These are phyloP conservation scores for Backusella tuberculispora DNA, from an alignment of 192 early-diverging fungal species.

Conservation along the genomic window DNA sequence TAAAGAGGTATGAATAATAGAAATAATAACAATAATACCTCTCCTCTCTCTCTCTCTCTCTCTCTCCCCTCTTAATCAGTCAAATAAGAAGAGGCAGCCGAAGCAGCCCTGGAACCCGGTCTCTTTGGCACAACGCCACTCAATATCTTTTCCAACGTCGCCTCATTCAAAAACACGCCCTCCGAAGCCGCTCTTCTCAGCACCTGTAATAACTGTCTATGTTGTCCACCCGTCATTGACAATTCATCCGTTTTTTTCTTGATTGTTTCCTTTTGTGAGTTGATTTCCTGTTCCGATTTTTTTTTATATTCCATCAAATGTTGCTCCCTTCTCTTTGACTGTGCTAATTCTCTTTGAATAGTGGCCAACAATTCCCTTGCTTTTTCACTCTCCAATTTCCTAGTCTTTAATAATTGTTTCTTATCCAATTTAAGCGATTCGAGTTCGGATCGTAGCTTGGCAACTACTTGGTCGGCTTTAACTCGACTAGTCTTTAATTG, in stretches of 20 bases:
- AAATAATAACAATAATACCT: no score
- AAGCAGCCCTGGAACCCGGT: background rate
- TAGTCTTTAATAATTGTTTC: conserved; percentile 64
- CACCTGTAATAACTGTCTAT: background rate
- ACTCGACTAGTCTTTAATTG: conserved; percentile 42
- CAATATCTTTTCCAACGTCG: conserved; percentile 17
- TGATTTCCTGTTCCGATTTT: conserved; percentile 48
- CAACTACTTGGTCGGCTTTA: conserved; percentile 58
- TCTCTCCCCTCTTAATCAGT: background rate
- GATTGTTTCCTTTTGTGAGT: conserved; percentile 53
- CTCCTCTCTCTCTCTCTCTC: no score
- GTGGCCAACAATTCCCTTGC: conserved; percentile 54
- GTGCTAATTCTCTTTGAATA: conserved; percentile 55
- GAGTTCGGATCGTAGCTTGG: conserved; percentile 61
- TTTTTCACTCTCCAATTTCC: conserved; percentile 61
- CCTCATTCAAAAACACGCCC: conserved; percentile 26
- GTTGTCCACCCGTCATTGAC: background rate
- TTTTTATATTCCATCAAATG: conserved; percentile 46
- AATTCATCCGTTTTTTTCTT: conserved; percentile 59
- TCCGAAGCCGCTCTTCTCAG: conserved; percentile 18
- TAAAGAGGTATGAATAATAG: no score
- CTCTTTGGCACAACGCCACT: background rate
- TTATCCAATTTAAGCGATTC: conserved; percentile 77
- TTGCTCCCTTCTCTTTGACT: conserved; percentile 52
- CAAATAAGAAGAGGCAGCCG: background rate